Evolutionary conservation across 2,329 filamentous ascomycete genomes (phyloP).

Genomic region (Hymenoscyphus occultus): DNA sequence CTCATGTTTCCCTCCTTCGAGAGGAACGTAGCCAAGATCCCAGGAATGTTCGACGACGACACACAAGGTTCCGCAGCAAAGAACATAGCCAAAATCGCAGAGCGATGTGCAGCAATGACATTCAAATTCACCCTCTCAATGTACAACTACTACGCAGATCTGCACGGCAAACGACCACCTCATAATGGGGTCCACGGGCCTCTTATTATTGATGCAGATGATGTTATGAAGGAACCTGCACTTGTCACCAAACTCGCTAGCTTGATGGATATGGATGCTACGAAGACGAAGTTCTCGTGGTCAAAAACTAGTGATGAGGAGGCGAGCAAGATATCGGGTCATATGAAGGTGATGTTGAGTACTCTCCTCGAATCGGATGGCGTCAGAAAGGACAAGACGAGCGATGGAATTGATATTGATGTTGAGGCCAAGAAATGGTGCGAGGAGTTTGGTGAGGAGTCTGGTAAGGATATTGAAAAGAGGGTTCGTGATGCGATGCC

Average conservation of each 20-base stretch:
- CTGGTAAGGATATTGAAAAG: constrained; percentile 18
- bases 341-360: constrained; percentile 26
- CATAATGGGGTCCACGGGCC: constrained; percentile 27
- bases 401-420: constrained; percentile 35
- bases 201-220: constrained; percentile 39
- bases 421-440: constrained; percentile 38
- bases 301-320: constrained; percentile 12
- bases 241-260: constrained; percentile 33
- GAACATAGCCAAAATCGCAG: neutral
- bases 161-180: constrained; percentile 9
- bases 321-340: neutral
- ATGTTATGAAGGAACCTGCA: constrained; percentile 38
- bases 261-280: constrained; percentile 36
- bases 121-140: constrained; percentile 36
- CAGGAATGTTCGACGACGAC: neutral
- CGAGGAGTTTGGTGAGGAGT: constrained; percentile 29
- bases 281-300: constrained; percentile 37
- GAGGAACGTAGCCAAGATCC: neutral
- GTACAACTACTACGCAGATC: constrained; percentile 38
- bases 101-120: constrained; percentile 28
- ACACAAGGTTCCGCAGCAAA: neutral
- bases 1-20: constrained; percentile 39
- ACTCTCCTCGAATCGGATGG: constrained; percentile 37
- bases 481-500: constrained; percentile 36
- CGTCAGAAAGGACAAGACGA: constrained; percentile 36